Base-by-base conservation (phyloP, 345 rosid genomes). In the Salix udensis region DNA sequence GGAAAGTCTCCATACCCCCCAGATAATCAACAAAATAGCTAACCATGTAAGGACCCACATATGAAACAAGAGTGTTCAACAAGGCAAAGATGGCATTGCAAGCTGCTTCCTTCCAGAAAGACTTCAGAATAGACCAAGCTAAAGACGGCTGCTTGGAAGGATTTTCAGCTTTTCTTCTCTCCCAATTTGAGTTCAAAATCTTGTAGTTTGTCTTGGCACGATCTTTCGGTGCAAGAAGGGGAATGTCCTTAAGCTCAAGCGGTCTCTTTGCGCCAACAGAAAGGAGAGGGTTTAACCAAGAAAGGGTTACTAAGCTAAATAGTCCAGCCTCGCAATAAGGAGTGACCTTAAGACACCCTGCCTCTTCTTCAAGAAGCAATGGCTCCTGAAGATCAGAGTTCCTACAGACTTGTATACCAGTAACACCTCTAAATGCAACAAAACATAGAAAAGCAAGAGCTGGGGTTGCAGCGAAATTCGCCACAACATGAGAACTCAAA, bases 51-150 rank as follows among this genome's bases (percentile, higher is more conserved):
- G 98, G 99, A 48, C 99, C 98, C 11, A 96, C 97, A 62, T 96
- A 96, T 44, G 99, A 96, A 75, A 96, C 98, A 10, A 94, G 83
- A 40, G 99, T 92, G 79, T 90, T 96, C 78, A 96, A 53, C 73
- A 94, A 86, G 12, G 99, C 99, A 85, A 96, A 96, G 61, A 96
- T 76, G 6, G 97, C 99, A 87, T 96, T 96, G 77, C 88, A 80
- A 70, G 98, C 97, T 2, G 99, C 97, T 83, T 96, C 98, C 90
- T 86, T 96, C 98, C 99, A 87, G 81, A 91, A 96, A 12, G 99
- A 96, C 72, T 83, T 94, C 71, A 94, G 85, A 82, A 96, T 89
- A 1, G 93, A 93, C 90, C 94, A 85, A 64, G 94, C 97, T 73
- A 96, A 85, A 83, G 99, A 96, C 79, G 98, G 97, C 78, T 88